Conservation (phyloP, 352 stramenopile species). For the Globisporangium nagaii region DNA sequence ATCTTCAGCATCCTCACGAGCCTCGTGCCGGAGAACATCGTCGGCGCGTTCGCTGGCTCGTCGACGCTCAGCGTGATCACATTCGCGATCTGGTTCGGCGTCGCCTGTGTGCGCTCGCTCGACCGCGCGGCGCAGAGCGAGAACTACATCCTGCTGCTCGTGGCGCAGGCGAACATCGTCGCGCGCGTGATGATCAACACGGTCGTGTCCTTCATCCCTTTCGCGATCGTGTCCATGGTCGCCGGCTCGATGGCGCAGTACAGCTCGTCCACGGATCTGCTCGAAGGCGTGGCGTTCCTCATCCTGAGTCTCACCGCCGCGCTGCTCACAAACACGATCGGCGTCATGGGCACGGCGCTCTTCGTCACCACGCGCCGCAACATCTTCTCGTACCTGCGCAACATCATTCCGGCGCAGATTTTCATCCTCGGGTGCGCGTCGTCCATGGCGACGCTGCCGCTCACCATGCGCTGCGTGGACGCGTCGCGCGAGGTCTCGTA, state of each 20-base stretch:
- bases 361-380: slow-evolving; percentile 52
- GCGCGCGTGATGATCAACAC: slow-evolving; percentile 70
- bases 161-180: slow-evolving; percentile 58
- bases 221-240: slow-evolving; percentile 73
- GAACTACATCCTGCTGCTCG: slow-evolving; percentile 63
- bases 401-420: slow-evolving; percentile 67
- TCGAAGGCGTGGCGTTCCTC: slow-evolving; percentile 49
- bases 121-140: slow-evolving; percentile 39
- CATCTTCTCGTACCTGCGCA: slow-evolving; percentile 59
- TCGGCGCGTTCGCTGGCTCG: slow-evolving; percentile 44
- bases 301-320: slow-evolving; percentile 36
- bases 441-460: slow-evolving; percentile 72
- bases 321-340: slow-evolving; percentile 42
- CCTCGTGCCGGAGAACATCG: slow-evolving; percentile 70
- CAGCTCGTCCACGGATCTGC: slow-evolving; percentile 28
- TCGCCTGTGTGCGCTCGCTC: slow-evolving; percentile 48
- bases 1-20: slow-evolving; percentile 60
- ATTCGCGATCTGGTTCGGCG: slow-evolving; percentile 65
- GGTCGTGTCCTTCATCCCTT: slow-evolving; percentile 58
- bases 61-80: slow-evolving; percentile 67
- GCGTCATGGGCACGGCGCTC: slow-evolving; percentile 42
- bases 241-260: slow-evolving; percentile 56
- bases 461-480: slow-evolving; percentile 75
- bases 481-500: slow-evolving; percentile 56
- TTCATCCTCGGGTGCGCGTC: slow-evolving; percentile 78